phyloP scores from a whole-genome alignment of 805 yeast species.

The Saccharomycopsis malanga region DNA sequence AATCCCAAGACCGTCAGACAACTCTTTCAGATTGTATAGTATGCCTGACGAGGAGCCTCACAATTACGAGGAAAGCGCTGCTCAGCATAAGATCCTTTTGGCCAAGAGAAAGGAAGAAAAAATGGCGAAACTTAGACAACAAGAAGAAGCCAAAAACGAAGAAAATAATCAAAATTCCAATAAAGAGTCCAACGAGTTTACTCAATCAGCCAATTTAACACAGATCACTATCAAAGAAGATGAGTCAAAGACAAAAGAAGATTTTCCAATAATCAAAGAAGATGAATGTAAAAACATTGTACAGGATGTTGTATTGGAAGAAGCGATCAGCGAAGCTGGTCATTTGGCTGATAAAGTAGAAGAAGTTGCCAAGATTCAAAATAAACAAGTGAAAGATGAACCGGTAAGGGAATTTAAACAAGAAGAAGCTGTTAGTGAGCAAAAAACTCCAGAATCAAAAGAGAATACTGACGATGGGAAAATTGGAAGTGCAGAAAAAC shows the following conservation, averaged over 20 bases:
- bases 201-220: not conserved
- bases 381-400: no score
- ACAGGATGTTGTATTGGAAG: not conserved
- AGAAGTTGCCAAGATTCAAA: no score
- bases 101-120: conserved; percentile 40
- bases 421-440: not conserved
- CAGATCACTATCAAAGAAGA: not conserved
- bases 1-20: conserved; percentile 63
- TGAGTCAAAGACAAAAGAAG: not conserved
- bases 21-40: conserved; percentile 60
- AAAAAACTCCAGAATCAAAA: not conserved
- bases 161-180: not conserved
- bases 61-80: conserved; percentile 66
- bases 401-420: no score
- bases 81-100: conserved; percentile 58
- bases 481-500: not conserved
- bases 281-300: not conserved
- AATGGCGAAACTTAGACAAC: not conserved
- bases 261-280: no score
- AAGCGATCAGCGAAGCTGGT: not conserved
- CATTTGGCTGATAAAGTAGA: not conserved
- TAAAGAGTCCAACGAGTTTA: not conserved
- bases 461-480: no score
- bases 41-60: conserved; percentile 68
- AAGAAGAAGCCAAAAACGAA: not conserved